Percentiles rank a stretch among this genome's conserved stretches.
Evolutionary conservation across 768 basidiomycete species (phyloP).

Genomic region (Mycena latifolia): DNA sequence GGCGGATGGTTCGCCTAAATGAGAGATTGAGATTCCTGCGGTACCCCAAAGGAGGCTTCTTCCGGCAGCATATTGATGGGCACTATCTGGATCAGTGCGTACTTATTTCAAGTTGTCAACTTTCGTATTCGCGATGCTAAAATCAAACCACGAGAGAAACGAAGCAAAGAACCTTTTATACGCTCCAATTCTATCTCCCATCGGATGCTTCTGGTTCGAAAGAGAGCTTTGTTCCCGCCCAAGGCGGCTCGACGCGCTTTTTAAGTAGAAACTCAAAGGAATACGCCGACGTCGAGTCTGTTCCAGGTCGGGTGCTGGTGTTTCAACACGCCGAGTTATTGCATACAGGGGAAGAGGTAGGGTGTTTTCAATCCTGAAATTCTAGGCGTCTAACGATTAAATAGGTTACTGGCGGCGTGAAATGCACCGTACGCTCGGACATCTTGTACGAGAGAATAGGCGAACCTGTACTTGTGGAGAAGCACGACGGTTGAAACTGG

Average conservation of each 20-base stretch:
- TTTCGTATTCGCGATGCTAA: constrained; percentile 10
- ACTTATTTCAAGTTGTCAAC: too few relatives aligned
- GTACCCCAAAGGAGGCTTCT: constrained; percentile 30
- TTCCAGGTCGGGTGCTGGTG: constrained; percentile 27
- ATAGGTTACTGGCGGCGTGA: constrained; percentile 26
- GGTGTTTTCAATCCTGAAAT: too few relatives aligned
- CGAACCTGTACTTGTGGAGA: constrained; percentile 12
- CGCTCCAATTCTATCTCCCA: constrained; percentile 35
- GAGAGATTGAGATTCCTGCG: constrained; percentile 33
- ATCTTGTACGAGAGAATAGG: constrained; percentile 35
- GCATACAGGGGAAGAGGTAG: constrained; percentile 30
- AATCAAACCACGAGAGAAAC: constrained; percentile 4
- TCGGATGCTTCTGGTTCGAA: constrained; percentile 25
- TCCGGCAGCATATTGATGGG: constrained; percentile 21
- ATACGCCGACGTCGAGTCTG: constrained; percentile 31
- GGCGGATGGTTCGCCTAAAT: constrained; percentile 35
- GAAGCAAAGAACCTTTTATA: constrained; percentile 30
- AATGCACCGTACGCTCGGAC: constrained; percentile 31
- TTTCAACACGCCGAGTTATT: constrained; percentile 32
- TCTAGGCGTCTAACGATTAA: too few relatives aligned
- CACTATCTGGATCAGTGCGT: constrained; percentile 4
- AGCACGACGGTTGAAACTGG: neutral
- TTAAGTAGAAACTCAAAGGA: neutral
- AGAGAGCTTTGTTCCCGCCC: constrained; percentile 24
- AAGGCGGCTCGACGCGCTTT: constrained; percentile 31